These are phyloP conservation scores for Xylariaceae sp. DNA, from an alignment of 2,329 filamentous ascomycete genomes.

Conservation along the genomic window DNA sequence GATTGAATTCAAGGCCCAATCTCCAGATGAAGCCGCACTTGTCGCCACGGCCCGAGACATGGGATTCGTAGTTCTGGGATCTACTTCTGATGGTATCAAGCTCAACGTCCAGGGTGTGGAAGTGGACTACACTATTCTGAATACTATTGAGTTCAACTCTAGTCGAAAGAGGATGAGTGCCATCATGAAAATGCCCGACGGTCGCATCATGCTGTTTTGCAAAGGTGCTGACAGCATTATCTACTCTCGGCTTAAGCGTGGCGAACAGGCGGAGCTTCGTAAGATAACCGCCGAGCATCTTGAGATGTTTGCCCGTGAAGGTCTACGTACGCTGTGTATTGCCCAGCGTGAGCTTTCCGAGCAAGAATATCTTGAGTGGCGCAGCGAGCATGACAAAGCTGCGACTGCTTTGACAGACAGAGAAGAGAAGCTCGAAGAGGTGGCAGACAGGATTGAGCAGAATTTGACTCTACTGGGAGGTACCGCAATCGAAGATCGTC, in stretches of 20 bases:
- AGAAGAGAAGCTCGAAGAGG: conserved; percentile 87
- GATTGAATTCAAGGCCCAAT: conserved; percentile 95
- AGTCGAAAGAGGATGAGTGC: conserved; percentile 96
- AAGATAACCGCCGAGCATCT: conserved; percentile 85
- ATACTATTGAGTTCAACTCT: conserved; percentile 96
- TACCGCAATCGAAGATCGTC: conserved; percentile 92
- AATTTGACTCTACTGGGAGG: conserved; percentile 85
- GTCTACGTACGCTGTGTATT: conserved; percentile 89
- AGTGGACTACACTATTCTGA: conserved; percentile 79
- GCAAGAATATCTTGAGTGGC: conserved; percentile 81
- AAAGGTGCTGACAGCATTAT: conserved; percentile 98
- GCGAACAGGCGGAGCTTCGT: conserved; percentile 81
- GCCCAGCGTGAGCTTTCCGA: conserved; percentile 78
- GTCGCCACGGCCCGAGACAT: conserved; percentile 93
- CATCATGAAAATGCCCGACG: conserved; percentile 91
- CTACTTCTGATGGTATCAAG: conserved; percentile 73
- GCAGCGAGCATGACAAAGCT: conserved; percentile 79
- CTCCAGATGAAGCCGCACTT: conserved; percentile 90
- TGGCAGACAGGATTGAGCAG: conserved; percentile 86
- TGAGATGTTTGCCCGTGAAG: conserved; percentile 95
- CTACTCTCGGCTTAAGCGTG: conserved; percentile 81
- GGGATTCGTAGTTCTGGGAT: conserved; percentile 87
- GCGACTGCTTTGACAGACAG: conserved; percentile 79
- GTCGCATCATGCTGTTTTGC: conserved; percentile 85
- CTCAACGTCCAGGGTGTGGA: conserved; percentile 86